Evolutionary conservation across 163 green algal genomes (phyloP).

Genomic region (Coccomyxa subellipsoidea): DNA sequence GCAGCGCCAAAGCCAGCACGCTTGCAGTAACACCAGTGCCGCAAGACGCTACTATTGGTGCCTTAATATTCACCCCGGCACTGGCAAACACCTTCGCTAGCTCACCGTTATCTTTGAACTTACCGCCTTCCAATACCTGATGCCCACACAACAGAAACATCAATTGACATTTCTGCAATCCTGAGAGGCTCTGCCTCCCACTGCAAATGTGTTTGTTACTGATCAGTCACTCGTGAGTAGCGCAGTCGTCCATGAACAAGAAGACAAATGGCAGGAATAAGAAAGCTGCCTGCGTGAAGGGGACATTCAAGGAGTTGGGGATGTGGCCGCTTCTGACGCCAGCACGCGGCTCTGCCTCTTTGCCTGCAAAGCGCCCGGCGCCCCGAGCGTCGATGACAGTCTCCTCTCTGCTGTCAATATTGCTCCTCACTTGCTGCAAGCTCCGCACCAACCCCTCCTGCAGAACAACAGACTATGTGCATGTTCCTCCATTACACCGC

Average conservation of each 20-base stretch:
- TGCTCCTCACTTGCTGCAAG: conserved; percentile 33
- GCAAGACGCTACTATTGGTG: conserved; percentile 37
- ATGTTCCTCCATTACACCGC: neutral
- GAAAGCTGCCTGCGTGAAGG: conserved; percentile 56
- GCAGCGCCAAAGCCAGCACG: conserved; percentile 78
- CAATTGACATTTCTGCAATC: no score
- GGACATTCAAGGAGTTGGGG: conserved; percentile 77
- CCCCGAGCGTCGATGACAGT: conserved; percentile 50
- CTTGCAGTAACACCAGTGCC: conserved; percentile 87
- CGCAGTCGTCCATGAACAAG: no score
- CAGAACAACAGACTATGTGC: neutral
- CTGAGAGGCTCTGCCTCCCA: no score
- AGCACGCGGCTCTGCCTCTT: conserved; percentile 75
- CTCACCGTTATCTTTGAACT: conserved; percentile 30
- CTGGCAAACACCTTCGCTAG: conserved; percentile 61
- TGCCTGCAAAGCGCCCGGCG: conserved; percentile 50
- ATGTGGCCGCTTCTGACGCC: conserved; percentile 85
- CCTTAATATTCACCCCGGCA: conserved; percentile 65
- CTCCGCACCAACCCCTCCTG: conserved; percentile 31
- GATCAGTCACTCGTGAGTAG: no score
- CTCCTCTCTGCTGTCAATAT: conserved; percentile 23
- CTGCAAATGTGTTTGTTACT: no score
- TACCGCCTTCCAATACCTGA: conserved; percentile 20
- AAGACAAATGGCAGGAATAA: no score
- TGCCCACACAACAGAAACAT: no score